Percentiles rank a stretch among this genome's conserved stretches.
Conservation (phyloP, 176 grass and related monocot genomes). For the Hsuehochloa calcarea region DNA sequence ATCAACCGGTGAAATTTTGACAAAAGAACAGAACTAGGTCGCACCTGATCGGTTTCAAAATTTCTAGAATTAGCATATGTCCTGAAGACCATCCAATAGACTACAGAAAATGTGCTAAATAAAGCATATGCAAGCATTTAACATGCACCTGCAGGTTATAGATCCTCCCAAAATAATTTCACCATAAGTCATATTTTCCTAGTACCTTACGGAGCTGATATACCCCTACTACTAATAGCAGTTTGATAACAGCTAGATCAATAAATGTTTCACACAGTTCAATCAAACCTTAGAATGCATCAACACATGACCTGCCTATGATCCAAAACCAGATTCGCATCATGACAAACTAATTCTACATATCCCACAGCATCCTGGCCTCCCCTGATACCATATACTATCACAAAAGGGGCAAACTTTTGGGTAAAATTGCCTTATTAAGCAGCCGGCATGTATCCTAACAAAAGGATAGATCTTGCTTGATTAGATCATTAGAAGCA, state of each 20-base stretch:
- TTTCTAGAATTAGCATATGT: slow-evolving; percentile 28
- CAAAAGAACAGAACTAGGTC: background rate
- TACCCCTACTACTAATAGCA: background rate
- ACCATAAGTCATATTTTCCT: background rate
- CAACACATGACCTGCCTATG: background rate
- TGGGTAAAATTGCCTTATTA: background rate
- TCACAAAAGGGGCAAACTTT: background rate
- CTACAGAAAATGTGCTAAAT: slow-evolving; percentile 11
- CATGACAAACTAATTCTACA: background rate
- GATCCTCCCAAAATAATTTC: background rate
- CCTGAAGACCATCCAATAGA: background rate
- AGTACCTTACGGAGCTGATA: background rate
- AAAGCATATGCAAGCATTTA: background rate
- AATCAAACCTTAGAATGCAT: background rate
- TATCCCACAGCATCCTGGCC: background rate
- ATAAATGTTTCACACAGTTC: background rate
- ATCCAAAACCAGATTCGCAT: background rate
- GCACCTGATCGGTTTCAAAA: background rate
- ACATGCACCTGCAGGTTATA: background rate
- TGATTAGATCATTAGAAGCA: no score
- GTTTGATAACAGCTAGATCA: background rate
- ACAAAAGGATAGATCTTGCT: background rate
- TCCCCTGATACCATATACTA: background rate
- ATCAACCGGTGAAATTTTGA: background rate
- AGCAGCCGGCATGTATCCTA: background rate